Percentiles rank a stretch among this genome's conserved stretches.
Evolutionary conservation across 805 yeast species (phyloP).

Genomic region (Cyberlindnera galapagoensis): DNA sequence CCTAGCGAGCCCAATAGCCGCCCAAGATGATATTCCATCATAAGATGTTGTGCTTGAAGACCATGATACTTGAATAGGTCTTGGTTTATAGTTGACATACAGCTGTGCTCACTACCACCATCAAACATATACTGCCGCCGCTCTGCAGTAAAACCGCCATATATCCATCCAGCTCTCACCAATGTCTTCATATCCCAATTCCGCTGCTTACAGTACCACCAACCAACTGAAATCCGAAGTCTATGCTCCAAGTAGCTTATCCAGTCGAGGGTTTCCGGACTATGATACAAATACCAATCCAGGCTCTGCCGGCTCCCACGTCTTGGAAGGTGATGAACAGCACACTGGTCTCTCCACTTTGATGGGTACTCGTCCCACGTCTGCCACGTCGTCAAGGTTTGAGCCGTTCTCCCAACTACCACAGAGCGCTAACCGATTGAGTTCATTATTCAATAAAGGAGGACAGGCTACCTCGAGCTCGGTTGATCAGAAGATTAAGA

Average conservation of each 20-base stretch:
- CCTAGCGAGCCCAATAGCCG: too few relatives aligned
- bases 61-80: too few relatives aligned
- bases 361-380: conserved; percentile 14
- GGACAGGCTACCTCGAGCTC: conserved; percentile 23
- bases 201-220: not conserved
- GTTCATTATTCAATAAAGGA: conserved; percentile 21
- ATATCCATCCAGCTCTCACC: too few relatives aligned
- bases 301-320: not conserved
- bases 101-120: too few relatives aligned
- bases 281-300: conserved; percentile 1
- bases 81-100: too few relatives aligned
- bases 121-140: too few relatives aligned
- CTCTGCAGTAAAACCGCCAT: too few relatives aligned
- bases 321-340: conserved; percentile 11
- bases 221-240: not conserved
- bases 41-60: too few relatives aligned
- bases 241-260: conserved; percentile 10
- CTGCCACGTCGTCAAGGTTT: conserved; percentile 8
- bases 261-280: conserved; percentile 10
- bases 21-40: too few relatives aligned
- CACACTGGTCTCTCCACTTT: conserved; percentile 8
- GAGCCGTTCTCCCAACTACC: conserved; percentile 10
- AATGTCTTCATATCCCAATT: conserved; percentile 1
- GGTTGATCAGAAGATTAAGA: conserved; percentile 29
- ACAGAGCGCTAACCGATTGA: conserved; percentile 15